A percentile compares a stretch with the other conserved stretches of the same genome.
These are phyloP conservation scores for Paramecium biaurelia DNA, from an alignment of 73 alveolate species.

Conservation along the genomic window DNA sequence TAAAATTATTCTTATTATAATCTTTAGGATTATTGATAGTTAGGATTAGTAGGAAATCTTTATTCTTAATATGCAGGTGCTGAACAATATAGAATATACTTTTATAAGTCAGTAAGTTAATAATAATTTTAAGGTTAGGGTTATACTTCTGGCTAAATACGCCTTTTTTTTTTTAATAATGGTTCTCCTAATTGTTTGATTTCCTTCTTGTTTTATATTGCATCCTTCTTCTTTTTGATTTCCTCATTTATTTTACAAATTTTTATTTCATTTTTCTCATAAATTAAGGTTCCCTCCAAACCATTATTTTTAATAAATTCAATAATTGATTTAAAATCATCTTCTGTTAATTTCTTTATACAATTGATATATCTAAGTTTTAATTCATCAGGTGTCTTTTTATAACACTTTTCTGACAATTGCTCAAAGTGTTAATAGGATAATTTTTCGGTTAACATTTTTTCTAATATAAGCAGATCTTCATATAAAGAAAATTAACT, in stretches of 20 bases:
- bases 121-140: neutral
- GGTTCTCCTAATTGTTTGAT: neutral
- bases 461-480: neutral
- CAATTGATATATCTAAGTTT: neutral
- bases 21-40: neutral
- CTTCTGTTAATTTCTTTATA: neutral
- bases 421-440: neutral
- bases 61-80: neutral
- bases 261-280: neutral
- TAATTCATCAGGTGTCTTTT: neutral
- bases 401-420: neutral
- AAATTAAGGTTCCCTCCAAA: neutral
- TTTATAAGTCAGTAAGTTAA: neutral
- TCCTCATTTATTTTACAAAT: neutral
- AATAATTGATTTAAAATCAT: neutral
- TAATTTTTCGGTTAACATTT: neutral
- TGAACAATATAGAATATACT: neutral
- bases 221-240: neutral
- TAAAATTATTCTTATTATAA: neutral
- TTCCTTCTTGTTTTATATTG: neutral
- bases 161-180: neutral
- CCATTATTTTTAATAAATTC: neutral
- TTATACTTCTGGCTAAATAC: neutral
- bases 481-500: neutral
- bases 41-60: conserved; percentile 7